phyloP scores from a whole-genome alignment of 2,329 filamentous ascomycete species.

The Calonectria leucothoes region DNA sequence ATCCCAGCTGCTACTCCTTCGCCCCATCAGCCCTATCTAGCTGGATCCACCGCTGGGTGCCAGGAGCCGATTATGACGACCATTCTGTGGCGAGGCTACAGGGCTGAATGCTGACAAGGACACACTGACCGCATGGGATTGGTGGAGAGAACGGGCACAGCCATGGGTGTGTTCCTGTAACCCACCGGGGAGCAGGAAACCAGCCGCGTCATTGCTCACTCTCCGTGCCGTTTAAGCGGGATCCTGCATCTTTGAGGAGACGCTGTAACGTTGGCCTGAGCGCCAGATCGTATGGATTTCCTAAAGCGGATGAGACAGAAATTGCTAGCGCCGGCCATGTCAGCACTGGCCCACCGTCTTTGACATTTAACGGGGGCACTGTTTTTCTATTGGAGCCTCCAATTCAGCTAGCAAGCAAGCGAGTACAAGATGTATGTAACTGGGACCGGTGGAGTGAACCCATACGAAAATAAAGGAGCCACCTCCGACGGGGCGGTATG shows the following conservation, averaged over 20 bases:
- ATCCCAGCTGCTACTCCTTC: not conserved
- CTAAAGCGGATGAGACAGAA: not conserved
- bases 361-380: not conserved
- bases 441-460: not conserved
- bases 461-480: not conserved
- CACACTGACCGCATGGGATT: not conserved
- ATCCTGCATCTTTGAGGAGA: not conserved
- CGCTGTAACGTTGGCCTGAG: not conserved
- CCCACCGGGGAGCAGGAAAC: not conserved
- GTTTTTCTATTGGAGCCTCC: not conserved
- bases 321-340: not conserved
- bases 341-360: not conserved
- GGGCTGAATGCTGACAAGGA: not conserved
- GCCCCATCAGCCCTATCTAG: not conserved
- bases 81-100: not conserved
- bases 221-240: not conserved
- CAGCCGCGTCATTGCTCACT: not conserved
- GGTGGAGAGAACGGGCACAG: not conserved
- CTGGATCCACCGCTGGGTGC: not conserved
- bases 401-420: not conserved
- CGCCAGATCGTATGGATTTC: not conserved
- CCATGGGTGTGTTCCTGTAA: not conserved
- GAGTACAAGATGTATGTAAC: not conserved
- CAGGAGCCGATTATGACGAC: not conserved
- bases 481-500: not conserved